Percentiles rank a stretch among this genome's conserved stretches.
phyloP scores from a whole-genome alignment of 768 basidiomycete genomes.

The Tricholoma sp. region DNA sequence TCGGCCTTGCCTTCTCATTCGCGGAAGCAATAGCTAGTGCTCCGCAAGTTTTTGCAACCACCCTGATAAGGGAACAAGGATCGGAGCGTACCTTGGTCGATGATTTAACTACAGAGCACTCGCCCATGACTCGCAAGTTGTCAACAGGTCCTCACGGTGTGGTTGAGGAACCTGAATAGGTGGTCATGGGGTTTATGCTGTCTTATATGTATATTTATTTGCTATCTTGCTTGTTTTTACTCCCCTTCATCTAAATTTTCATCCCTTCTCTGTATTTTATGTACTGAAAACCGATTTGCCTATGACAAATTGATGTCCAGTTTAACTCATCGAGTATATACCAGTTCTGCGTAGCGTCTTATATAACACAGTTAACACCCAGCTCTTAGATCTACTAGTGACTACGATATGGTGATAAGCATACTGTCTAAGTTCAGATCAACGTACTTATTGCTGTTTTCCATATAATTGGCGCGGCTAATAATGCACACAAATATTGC shows the following conservation, averaged over 20 bases:
- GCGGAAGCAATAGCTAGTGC: conserved; percentile 56
- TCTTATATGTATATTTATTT: conserved; percentile 10
- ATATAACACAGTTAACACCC: no score
- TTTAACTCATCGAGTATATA: no score
- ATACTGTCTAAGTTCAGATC: no score
- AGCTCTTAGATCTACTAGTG: no score
- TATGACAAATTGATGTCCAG: background rate
- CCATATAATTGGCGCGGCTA: no score
- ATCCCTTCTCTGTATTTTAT: background rate
- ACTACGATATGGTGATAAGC: no score
- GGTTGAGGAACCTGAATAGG: conserved; percentile 7
- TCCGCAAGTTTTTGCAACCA: conserved; percentile 32
- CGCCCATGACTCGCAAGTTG: conserved; percentile 12
- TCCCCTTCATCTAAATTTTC: conserved; percentile 1
- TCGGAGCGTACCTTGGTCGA: conserved; percentile 2
- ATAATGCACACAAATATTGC: no score
- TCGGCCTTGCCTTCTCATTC: conserved; percentile 61
- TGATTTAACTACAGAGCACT: conserved; percentile 1
- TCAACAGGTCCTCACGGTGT: conserved; percentile 15
- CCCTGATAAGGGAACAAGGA: conserved; percentile 22
- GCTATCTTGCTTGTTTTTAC: conserved; percentile 10
- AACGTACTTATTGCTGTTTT: no score
- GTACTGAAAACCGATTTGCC: background rate
- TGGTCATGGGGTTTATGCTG: background rate
- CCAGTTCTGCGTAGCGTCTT: no score